Percentiles rank a stretch among this genome's conserved stretches.
Conservation (phyloP, 1,139 yeast genomes). For the Saccharomyces hybrid region DNA sequence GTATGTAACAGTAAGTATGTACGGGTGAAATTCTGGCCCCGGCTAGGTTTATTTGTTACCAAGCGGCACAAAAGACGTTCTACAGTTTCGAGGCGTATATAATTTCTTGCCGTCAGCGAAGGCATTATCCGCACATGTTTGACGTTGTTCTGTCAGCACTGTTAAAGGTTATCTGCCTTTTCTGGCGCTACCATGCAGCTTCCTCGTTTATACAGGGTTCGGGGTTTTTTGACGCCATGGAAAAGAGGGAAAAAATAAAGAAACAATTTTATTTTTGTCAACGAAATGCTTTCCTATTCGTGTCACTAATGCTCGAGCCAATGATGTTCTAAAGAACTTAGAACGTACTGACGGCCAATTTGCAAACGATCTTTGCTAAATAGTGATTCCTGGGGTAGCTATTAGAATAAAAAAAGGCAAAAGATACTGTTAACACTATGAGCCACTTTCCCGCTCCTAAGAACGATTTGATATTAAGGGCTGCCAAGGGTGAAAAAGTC, state of each 20-base stretch:
- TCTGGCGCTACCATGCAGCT: background rate
- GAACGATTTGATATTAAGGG: constrained; percentile 84
- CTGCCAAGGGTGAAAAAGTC: constrained; percentile 78
- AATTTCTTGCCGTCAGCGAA: background rate
- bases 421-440: background rate
- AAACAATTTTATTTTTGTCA: background rate
- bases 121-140: too few species aligned
- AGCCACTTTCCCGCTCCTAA: constrained; percentile 55
- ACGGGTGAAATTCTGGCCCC: too few species aligned
- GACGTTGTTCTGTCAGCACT: background rate
- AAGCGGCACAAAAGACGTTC: too few species aligned
- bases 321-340: background rate
- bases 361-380: too few species aligned
- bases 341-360: too few species aligned
- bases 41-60: too few species aligned
- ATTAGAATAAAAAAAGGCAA: background rate
- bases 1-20: too few species aligned
- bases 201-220: background rate
- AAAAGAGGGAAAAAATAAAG: background rate
- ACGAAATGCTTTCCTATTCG: background rate
- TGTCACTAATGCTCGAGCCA: background rate
- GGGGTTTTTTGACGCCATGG: background rate
- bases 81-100: too few species aligned
- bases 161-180: background rate
- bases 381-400: too few species aligned